These are phyloP conservation scores for Yamagishiella unicocca DNA, from an alignment of 139 green algal genomes.

Conservation along the genomic window DNA sequence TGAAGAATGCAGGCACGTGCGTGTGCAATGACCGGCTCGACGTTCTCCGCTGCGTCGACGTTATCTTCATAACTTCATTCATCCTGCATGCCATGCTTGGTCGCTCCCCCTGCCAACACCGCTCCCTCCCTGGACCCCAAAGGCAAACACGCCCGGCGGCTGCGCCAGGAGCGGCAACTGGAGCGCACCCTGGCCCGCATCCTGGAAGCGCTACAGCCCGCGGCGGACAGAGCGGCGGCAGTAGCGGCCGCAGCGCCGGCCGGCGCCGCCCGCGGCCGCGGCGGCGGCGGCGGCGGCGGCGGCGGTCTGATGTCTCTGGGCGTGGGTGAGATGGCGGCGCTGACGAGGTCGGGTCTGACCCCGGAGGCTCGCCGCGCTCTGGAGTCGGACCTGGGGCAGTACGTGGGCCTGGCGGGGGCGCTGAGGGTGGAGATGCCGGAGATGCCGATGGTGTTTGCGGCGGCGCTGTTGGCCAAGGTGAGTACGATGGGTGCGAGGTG, in stretches of 20 bases:
- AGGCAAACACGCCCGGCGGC: slow-evolving; percentile 48
- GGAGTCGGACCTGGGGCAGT: slow-evolving; percentile 49
- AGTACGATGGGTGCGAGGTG: too few species aligned
- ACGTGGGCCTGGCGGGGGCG: slow-evolving; percentile 18
- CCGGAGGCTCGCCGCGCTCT: slow-evolving; percentile 34
- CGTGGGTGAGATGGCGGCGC: slow-evolving; percentile 10
- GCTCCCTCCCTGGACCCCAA: background rate
- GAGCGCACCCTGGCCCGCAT: slow-evolving; percentile 50
- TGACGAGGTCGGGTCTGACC: slow-evolving; percentile 1
- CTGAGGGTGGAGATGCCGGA: slow-evolving; percentile 30
- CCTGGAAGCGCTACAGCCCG: slow-evolving; percentile 56
- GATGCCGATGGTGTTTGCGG: slow-evolving; percentile 46
- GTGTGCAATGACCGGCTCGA: too few species aligned
- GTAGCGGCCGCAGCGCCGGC: slow-evolving; percentile 11
- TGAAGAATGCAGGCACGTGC: too few species aligned
- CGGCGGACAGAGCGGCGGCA: slow-evolving; percentile 36
- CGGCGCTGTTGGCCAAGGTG: slow-evolving; percentile 28
- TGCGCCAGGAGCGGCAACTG: slow-evolving; percentile 49
- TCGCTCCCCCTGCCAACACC: background rate
- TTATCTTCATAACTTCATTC: too few species aligned
- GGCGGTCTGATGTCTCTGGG: slow-evolving; percentile 35
- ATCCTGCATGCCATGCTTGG: background rate
- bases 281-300: background rate
- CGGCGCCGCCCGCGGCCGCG: background rate
- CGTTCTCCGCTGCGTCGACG: too few species aligned